These are phyloP conservation scores for Tylopilus felleus DNA, from an alignment of 768 basidiomycete species.

Conservation along the genomic window DNA sequence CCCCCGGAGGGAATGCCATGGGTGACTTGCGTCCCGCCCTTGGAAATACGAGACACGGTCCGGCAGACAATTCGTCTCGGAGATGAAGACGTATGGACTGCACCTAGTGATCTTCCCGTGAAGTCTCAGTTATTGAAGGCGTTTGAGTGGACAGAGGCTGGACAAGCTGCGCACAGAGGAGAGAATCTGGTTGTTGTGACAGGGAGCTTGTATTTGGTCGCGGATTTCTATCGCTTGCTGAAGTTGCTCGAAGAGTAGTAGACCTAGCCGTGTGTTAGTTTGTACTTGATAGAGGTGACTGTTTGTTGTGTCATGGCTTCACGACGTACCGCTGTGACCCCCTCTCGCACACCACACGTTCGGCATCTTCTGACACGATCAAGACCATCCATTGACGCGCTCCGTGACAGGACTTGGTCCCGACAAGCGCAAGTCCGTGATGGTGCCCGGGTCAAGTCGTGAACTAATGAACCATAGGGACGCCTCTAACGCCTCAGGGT, in stretches of 20 bases:
- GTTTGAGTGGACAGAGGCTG: conserved; percentile 41
- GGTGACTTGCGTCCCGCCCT: conserved; percentile 63
- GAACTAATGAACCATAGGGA: conserved; percentile 28
- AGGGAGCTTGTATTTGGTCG: conserved; percentile 92
- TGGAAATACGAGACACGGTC: conserved; percentile 48
- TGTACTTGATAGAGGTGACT: not conserved
- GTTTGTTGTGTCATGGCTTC: not conserved
- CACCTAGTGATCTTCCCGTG: conserved; percentile 32
- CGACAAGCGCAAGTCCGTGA: conserved; percentile 10
- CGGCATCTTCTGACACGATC: conserved; percentile 13
- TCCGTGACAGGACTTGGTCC: conserved; percentile 9
- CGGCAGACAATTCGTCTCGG: conserved; percentile 35
- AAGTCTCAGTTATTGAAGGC: conserved; percentile 43
- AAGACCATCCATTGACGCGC: conserved; percentile 3
- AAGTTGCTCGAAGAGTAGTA: conserved; percentile 9
- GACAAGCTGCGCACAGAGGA: conserved; percentile 3
- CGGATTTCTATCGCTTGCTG: conserved; percentile 78
- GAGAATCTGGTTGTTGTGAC: conserved; percentile 66
- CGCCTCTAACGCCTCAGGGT: conserved; percentile 24
- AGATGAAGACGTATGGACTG: conserved; percentile 45
- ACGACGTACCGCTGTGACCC: not conserved
- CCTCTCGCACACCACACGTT: conserved; percentile 1
- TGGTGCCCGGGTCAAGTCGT: conserved; percentile 9
- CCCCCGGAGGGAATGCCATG: conserved; percentile 93
- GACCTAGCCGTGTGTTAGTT: not conserved